Evolutionary conservation across 768 basidiomycete genomes (phyloP), one percentile per base, ranked within the genome.

Genomic region (Rhodosporidiobolus odoratus): DNA sequence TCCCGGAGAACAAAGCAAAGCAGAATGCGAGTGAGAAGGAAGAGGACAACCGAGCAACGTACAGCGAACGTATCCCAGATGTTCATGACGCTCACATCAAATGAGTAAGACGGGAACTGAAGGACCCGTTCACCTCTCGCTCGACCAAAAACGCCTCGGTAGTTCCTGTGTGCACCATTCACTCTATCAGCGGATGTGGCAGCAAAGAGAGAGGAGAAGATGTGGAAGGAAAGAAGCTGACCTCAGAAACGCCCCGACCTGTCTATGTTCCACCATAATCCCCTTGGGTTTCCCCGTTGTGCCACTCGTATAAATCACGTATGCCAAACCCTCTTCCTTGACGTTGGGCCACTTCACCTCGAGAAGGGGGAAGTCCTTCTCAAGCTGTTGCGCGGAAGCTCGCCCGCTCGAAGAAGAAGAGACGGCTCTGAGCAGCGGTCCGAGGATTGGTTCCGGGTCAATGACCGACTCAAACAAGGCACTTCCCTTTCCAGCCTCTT

Each of bases 21-120:
- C 23, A 13, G 13, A 12, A 50, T n/a, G 48, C 12, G 23, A n/a
- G 37, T 25, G 37, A 27, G 15, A 40, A 41, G 23, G 23, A 34
- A 34, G 54, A 30, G 27, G 40, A 62, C 16, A 34, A 40, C n/a
- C n/a, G n/a, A n/a, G n/a, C n/a, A 35, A 37, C 62, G 47, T 10
- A 71, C 73, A 7, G 73, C 69, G 38, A 74, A 58, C 8, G 58
- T 53, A 54, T 74, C 69, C 73, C 73, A 74, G 35, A 74, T 70
- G 54, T 68, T 68, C 66, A 74, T 68, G 10, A 74, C 73, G n/a
- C 47, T 62, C 1, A 74, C 73, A 25, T 74, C 73, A 32, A 74
- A 74, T 0, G 68, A 53, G 40, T 74, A 74, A 23, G 48, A 56
- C 16, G 73, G 68, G 62, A 74, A 74, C 25, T 74, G 73, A 1